Conservation (phyloP, 1,284 basidiomycete genomes). For the Tilletia indica region DNA sequence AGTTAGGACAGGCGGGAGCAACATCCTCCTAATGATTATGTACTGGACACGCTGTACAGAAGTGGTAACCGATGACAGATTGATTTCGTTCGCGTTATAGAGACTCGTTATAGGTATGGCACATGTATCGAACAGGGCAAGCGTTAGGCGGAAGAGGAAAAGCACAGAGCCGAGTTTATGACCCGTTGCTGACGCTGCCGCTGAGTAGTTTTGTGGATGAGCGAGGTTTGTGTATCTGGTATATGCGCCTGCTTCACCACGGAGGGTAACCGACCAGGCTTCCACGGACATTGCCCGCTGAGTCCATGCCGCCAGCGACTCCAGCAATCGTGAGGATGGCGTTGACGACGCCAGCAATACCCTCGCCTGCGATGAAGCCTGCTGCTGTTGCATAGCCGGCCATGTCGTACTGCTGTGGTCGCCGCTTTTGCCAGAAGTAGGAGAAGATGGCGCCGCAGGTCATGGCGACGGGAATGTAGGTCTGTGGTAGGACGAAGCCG, state of each 20-base stretch:
- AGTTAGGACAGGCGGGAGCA: no score
- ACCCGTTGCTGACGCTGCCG: background rate
- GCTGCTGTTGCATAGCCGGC: slow-evolving; percentile 67
- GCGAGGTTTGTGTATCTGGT: background rate
- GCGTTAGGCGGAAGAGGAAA: background rate
- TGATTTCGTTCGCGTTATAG: no score
- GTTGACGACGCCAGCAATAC: slow-evolving; percentile 69
- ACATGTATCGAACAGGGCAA: no score
- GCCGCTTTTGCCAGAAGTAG: slow-evolving; percentile 61
- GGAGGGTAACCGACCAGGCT: slow-evolving; percentile 2
- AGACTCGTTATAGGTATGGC: no score
- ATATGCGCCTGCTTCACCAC: background rate
- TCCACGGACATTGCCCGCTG: background rate
- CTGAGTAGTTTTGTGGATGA: no score
- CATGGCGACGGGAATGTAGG: slow-evolving; percentile 50
- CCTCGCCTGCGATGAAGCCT: slow-evolving; percentile 69
- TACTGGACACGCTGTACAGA: no score
- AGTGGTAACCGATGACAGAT: no score
- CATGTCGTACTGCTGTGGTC: slow-evolving; percentile 58
- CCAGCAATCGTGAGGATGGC: slow-evolving; percentile 57
- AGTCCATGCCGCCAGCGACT: slow-evolving; percentile 28
- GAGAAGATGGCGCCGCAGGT: slow-evolving; percentile 49
- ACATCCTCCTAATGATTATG: no score
- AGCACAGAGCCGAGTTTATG: background rate
- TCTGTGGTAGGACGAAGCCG: slow-evolving; percentile 62